phyloP scores from a whole-genome alignment of 2,329 filamentous ascomycete genomes.

The Botrytis sinoallii region DNA sequence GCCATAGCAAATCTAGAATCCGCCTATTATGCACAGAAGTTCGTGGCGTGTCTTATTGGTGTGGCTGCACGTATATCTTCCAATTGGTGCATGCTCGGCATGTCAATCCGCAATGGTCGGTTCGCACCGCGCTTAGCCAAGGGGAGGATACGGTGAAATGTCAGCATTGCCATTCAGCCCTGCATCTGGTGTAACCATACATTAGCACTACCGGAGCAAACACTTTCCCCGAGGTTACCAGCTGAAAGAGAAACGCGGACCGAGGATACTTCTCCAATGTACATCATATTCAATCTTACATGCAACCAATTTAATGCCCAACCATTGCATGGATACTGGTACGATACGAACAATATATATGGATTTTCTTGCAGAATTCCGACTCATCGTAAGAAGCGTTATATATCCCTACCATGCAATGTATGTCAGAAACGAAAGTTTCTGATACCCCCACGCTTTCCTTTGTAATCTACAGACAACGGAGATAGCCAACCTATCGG shows the following conservation, averaged over 20 bases:
- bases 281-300: background rate
- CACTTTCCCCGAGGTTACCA: background rate
- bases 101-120: background rate
- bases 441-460: background rate
- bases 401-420: background rate
- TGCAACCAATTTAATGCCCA: background rate
- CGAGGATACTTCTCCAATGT: background rate
- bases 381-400: background rate
- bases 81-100: constrained; percentile 7
- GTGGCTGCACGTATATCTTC: background rate
- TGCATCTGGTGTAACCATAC: background rate
- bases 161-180: constrained; percentile 1
- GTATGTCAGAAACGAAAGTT: background rate
- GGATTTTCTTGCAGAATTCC: background rate
- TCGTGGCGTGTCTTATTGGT: background rate
- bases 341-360: background rate
- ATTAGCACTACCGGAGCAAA: background rate
- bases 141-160: background rate
- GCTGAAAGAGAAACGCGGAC: background rate
- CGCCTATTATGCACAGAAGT: background rate
- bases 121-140: constrained; percentile 7
- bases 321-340: background rate
- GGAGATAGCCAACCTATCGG: background rate
- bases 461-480: background rate
- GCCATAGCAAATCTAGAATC: background rate